Base-by-base conservation (phyloP, 306 rosid genomes). In the Biancaea sappan region DNA sequence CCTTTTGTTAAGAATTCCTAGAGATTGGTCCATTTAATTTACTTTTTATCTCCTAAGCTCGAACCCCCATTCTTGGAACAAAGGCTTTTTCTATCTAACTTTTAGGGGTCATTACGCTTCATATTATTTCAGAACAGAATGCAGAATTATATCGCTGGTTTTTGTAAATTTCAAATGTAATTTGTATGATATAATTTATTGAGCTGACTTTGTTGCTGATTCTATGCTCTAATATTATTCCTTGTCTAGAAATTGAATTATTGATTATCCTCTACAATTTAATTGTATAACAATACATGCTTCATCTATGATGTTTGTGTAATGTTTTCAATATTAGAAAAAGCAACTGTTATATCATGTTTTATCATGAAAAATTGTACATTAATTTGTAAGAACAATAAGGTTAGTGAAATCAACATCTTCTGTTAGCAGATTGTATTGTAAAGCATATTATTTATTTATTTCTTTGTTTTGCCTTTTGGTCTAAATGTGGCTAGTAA, bases 331-430 rank as follows among this genome's bases (percentile, higher is more conserved):
- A 50, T 19, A 51, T 8, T 11, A 8, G 15, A 24, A 51, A 24
- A 51, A 51, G 24, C 28, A 6, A 11, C 29, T 51, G 51, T 35
- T 80, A 3, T 47, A 47, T 1, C 70, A 24, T 28, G 60, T 19
- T 61, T 40, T 32, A 37, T 53, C 48, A 25, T 51, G 24, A 41
- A 48, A 69, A 3, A 19, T 13, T 74, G 8, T 65, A 24, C 48
- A 14, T 16, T 18, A 26, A 19, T 9, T 19, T 21, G 4, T 19
- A 21, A 10, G 32, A 13, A n/a, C n/a, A n/a, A n/a, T n/a, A n/a
- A 37, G 58, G 28, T 47, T 64, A 34, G 40, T 64, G 48, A 64
- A 77, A 59, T 81, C 52, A 34, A 29, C 6, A 41, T 64, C 34
- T 41, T 14, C n/a, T 66, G 16, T 67, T 72, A 28, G 18, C 40